phyloP scores from a whole-genome alignment of 805 yeast genomes.

The Kazachstania bromeliacearum region DNA sequence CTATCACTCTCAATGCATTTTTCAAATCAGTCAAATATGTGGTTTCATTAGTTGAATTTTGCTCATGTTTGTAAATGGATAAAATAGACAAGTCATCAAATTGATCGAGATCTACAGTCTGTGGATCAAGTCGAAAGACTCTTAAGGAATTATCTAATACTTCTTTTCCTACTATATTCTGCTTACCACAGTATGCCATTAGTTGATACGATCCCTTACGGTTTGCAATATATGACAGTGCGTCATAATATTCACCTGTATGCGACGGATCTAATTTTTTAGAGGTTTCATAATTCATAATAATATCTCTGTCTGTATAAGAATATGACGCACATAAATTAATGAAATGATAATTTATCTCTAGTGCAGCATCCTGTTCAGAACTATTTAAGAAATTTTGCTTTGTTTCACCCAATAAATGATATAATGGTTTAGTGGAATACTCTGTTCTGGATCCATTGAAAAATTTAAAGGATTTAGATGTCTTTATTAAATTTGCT shows the following conservation, averaged over 20 bases:
- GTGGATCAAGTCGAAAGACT: slow-evolving; percentile 29
- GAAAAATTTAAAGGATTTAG: slow-evolving; percentile 23
- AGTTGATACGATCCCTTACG: slow-evolving; percentile 39
- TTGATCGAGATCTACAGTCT: slow-evolving; percentile 11
- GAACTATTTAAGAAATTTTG: not conserved
- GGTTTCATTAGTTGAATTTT: slow-evolving; percentile 6
- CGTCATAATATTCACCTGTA: slow-evolving; percentile 48
- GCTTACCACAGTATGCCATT: slow-evolving; percentile 39
- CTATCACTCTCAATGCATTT: slow-evolving; percentile 33
- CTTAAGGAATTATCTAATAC: slow-evolving; percentile 36
- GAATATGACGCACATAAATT: slow-evolving; percentile 40
- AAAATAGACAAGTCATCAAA: slow-evolving; percentile 26
- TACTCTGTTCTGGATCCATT: slow-evolving; percentile 16
- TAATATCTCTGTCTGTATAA: slow-evolving; percentile 41
- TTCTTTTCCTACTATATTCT: slow-evolving; percentile 43
- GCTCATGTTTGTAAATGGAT: slow-evolving; percentile 28
- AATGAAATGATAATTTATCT: slow-evolving; percentile 31
- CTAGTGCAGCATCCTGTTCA: slow-evolving; percentile 9
- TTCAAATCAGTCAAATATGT: slow-evolving; percentile 26
- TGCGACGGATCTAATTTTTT: slow-evolving; percentile 35
- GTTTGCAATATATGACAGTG: slow-evolving; percentile 43
- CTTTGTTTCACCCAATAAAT: slow-evolving; percentile 23
- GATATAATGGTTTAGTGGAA: slow-evolving; percentile 24
- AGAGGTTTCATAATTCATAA: slow-evolving; percentile 38
- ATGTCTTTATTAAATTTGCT: slow-evolving; percentile 9